These are phyloP conservation scores for Arabis hirsuta DNA, from an alignment of 345 rosid genomes.

Conservation along the genomic window DNA sequence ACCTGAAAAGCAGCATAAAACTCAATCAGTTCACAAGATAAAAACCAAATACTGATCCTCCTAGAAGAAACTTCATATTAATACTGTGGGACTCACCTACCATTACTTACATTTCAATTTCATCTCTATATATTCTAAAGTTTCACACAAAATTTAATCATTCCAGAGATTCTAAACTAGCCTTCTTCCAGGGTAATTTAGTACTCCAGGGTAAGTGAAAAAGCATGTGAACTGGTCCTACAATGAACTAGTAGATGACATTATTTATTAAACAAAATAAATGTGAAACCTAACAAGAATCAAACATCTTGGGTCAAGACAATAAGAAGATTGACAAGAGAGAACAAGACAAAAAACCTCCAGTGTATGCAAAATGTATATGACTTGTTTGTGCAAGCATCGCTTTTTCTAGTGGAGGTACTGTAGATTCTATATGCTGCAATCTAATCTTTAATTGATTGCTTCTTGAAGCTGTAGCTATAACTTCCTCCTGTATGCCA, in stretches of 20 bases:
- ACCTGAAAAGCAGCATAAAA: conserved; percentile 57
- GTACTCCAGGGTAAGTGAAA: conserved; percentile 29
- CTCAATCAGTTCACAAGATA: not conserved
- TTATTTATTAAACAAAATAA: conserved; percentile 18
- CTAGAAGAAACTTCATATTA: conserved; percentile 10
- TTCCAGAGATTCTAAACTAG: conserved; percentile 18
- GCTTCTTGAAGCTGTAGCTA: conserved; percentile 83
- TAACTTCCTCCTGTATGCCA: conserved; percentile 86
- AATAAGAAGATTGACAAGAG: conserved; percentile 36
- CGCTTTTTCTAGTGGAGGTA: conserved; percentile 83
- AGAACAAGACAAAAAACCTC: conserved; percentile 61
- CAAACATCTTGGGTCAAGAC: conserved; percentile 37
- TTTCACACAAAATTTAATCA: not conserved
- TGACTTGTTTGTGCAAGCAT: conserved; percentile 82
- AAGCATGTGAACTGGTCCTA: conserved; percentile 37
- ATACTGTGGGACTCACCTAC: not conserved
- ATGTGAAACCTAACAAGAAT: conserved; percentile 31
- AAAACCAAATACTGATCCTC: not conserved
- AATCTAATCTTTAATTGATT: conserved; percentile 69
- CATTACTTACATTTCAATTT: not conserved
- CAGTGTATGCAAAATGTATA: conserved; percentile 90
- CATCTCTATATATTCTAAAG: conserved; percentile 6
- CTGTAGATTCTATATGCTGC: conserved; percentile 77
- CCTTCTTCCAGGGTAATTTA: not conserved
- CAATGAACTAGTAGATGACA: conserved; percentile 21